These are phyloP conservation scores for Penicillium tannophilum DNA, from an alignment of 495 filamentous ascomycete genomes.

Conservation along the genomic window DNA sequence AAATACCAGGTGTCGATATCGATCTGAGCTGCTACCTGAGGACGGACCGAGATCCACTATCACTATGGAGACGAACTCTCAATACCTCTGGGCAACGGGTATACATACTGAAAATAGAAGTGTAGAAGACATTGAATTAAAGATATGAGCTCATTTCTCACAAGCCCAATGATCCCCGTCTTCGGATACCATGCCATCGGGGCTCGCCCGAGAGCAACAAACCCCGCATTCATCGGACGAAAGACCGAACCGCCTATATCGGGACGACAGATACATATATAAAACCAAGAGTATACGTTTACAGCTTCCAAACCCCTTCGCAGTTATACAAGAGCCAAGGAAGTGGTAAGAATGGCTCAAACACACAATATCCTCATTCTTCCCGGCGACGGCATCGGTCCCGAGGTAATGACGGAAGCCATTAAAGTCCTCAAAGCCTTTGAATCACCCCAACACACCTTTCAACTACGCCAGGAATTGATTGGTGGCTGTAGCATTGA, in stretches of 20 bases:
- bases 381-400: constrained; percentile 57
- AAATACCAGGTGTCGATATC: neutral
- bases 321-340: no score
- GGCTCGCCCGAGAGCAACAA: constrained; percentile 16
- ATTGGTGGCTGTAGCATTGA: constrained; percentile 54
- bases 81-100: neutral
- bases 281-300: neutral
- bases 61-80: neutral
- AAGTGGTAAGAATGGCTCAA: constrained; percentile 20
- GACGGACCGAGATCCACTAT: neutral
- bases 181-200: constrained; percentile 16
- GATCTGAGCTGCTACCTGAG: neutral
- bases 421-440: constrained; percentile 53
- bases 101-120: neutral
- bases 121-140: neutral
- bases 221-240: constrained; percentile 27
- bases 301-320: no score
- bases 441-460: constrained; percentile 38
- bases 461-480: constrained; percentile 47
- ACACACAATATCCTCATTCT: constrained; percentile 53
- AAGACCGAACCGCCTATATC: constrained; percentile 20
- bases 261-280: neutral
- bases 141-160: neutral
- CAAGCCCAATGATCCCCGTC: neutral
- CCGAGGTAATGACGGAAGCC: constrained; percentile 56